Percentiles rank a stretch among this genome's conserved stretches.
phyloP scores from a whole-genome alignment of 495 filamentous ascomycete genomes.

The Polyplosphaeria fusca region DNA sequence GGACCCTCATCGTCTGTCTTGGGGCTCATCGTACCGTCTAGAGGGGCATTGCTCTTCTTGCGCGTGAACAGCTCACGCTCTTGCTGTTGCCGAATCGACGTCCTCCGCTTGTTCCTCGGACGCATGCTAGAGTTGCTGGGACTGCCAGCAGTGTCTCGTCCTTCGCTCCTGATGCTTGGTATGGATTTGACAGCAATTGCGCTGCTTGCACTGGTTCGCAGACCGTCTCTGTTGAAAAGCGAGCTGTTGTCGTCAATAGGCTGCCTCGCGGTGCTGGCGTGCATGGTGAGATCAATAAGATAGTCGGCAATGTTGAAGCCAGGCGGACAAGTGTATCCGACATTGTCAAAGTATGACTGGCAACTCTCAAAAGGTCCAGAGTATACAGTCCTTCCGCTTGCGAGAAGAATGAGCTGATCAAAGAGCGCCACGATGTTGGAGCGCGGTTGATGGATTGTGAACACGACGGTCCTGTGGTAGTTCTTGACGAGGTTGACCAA shows the following conservation, averaged over 20 bases:
- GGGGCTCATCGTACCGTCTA: slow-evolving; percentile 53
- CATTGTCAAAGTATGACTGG: slow-evolving; percentile 85
- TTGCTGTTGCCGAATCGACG: slow-evolving; percentile 77
- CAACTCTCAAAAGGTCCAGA: slow-evolving; percentile 87
- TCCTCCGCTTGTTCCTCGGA: slow-evolving; percentile 63
- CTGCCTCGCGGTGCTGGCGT: slow-evolving; percentile 62
- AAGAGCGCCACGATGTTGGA: slow-evolving; percentile 99
- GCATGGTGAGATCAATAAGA: slow-evolving; percentile 95
- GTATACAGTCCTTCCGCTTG: slow-evolving; percentile 85
- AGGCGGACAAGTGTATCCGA: slow-evolving; percentile 87
- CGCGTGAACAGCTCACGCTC: slow-evolving; percentile 88
- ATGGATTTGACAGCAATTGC: slow-evolving; percentile 87
- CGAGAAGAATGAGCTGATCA: slow-evolving; percentile 85
- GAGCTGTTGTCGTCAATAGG: slow-evolving; percentile 57
- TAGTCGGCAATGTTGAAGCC: slow-evolving; percentile 99
- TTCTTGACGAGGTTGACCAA: slow-evolving; percentile 91
- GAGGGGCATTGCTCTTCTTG: slow-evolving; percentile 60
- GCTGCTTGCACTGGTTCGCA: slow-evolving; percentile 79
- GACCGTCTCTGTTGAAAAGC: slow-evolving; percentile 44
- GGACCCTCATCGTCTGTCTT: slow-evolving; percentile 66
- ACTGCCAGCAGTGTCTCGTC: slow-evolving; percentile 54
- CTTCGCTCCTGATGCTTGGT: slow-evolving; percentile 69
- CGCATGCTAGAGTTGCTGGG: slow-evolving; percentile 51
- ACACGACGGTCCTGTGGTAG: slow-evolving; percentile 93
- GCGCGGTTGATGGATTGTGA: slow-evolving; percentile 98